phyloP scores from a whole-genome alignment of 208 protist species.

The Trypanosoma congolense region DNA sequence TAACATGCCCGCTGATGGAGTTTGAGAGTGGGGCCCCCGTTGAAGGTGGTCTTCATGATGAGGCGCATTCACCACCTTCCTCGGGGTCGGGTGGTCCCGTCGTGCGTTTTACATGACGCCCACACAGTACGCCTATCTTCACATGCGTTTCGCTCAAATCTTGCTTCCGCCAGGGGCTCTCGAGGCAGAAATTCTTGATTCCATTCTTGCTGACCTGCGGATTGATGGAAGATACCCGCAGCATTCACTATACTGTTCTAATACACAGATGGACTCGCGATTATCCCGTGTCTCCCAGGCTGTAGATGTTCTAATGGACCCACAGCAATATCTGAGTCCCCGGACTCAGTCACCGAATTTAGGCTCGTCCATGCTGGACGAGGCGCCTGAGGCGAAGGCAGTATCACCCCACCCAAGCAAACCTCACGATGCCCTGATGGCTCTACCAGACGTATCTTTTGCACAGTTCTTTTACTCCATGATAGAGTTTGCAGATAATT shows the following conservation, averaged over 20 bases:
- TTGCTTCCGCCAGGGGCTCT: constrained; percentile 56
- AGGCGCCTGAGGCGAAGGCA: too few species aligned
- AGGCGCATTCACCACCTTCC: neutral
- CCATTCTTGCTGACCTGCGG: constrained; percentile 65
- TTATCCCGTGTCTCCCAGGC: too few species aligned
- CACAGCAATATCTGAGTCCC: neutral
- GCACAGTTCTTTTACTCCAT: constrained; percentile 83
- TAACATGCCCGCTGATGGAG: constrained; percentile 50
- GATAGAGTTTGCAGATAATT: constrained; percentile 85
- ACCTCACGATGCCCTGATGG: neutral
- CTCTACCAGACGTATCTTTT: constrained; percentile 68
- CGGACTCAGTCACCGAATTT: neutral
- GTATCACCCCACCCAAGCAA: neutral
- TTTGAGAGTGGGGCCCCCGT: neutral
- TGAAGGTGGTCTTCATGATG: too few species aligned
- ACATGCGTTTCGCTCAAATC: constrained; percentile 69
- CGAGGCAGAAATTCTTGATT: constrained; percentile 71
- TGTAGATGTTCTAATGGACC: neutral
- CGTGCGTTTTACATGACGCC: constrained; percentile 62
- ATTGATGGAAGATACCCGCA: constrained; percentile 41
- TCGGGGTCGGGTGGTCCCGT: neutral
- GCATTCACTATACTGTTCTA: too few species aligned
- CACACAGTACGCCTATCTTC: constrained; percentile 81
- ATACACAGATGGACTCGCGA: too few species aligned
- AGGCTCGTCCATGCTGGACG: too few species aligned